Evolutionary conservation across 2,329 filamentous ascomycete genomes (phyloP).

Genomic region (Aureobasidium zeae): DNA sequence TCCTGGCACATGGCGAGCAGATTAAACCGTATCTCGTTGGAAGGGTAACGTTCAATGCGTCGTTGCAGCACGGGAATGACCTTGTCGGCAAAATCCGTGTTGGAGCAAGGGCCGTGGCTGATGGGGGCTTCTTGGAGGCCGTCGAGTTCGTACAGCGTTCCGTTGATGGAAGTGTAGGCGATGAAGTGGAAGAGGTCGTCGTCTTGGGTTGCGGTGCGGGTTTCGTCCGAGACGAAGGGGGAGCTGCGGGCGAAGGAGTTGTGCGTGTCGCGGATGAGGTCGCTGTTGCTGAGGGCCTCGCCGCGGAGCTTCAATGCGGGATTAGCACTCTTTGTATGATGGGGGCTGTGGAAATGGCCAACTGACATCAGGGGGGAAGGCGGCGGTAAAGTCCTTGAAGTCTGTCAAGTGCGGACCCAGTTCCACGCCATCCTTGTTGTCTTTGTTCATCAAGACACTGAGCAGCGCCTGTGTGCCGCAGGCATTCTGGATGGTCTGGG

Average conservation of each 20-base stretch:
- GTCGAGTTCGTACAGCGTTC: slow-evolving; percentile 84
- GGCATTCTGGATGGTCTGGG: slow-evolving; percentile 96
- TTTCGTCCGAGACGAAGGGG: slow-evolving; percentile 88
- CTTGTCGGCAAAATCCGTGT: slow-evolving; percentile 64
- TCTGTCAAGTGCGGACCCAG: slow-evolving; percentile 62
- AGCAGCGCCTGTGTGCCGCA: slow-evolving; percentile 94
- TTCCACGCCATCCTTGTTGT: slow-evolving; percentile 45
- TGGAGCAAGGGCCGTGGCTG: slow-evolving; percentile 65
- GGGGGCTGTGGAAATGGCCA: background rate
- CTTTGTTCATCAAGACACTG: slow-evolving; percentile 80
- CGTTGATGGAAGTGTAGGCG: slow-evolving; percentile 76
- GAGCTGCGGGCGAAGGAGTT: slow-evolving; percentile 83
- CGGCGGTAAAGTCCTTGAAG: slow-evolving; percentile 82
- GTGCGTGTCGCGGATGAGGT: slow-evolving; percentile 55
- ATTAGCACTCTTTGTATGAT: background rate
- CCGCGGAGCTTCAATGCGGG: slow-evolving; percentile 57
- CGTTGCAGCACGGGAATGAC: slow-evolving; percentile 82
- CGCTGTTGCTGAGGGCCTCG: slow-evolving; percentile 60
- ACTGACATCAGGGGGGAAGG: slow-evolving; percentile 55
- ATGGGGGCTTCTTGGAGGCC: slow-evolving; percentile 90
- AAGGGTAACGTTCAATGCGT: slow-evolving; percentile 74
- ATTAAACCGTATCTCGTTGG: slow-evolving; percentile 89
- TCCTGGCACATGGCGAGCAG: slow-evolving; percentile 87
- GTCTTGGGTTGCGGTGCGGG: slow-evolving; percentile 57
- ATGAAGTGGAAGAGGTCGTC: slow-evolving; percentile 98